phyloP scores from a whole-genome alignment of 2,329 filamentous ascomycete genomes.

The Nemania bipapillata region DNA sequence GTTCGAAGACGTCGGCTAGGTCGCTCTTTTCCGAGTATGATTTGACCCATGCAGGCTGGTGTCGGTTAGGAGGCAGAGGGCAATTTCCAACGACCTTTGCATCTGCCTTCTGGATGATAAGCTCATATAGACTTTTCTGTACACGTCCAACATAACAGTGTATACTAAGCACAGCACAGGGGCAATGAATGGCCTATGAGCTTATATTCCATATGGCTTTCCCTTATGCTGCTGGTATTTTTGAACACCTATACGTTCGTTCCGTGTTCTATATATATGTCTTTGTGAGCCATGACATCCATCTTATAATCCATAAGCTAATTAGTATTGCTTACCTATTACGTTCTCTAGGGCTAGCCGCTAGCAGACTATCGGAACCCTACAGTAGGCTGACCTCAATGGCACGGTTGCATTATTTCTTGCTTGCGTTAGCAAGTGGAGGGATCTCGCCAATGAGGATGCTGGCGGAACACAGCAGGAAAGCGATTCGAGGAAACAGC shows the following conservation, averaged over 20 bases:
- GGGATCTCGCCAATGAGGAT: slow-evolving; percentile 22
- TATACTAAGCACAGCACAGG: too few relatives aligned
- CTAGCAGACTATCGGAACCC: slow-evolving; percentile 15
- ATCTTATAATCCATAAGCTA: background rate
- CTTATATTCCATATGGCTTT: too few relatives aligned
- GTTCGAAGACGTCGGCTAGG: background rate
- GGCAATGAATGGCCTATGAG: too few relatives aligned
- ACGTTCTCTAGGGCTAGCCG: background rate
- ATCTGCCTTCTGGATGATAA: background rate
- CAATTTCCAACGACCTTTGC: background rate
- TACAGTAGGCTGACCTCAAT: slow-evolving; percentile 5
- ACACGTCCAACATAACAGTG: background rate
- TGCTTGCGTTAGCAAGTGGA: slow-evolving; percentile 13
- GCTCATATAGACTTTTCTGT: background rate
- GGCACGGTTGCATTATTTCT: slow-evolving; percentile 25
- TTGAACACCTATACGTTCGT: background rate
- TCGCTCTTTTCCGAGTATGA: background rate
- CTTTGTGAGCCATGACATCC: background rate
- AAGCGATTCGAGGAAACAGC: slow-evolving; percentile 2
- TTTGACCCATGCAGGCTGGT: background rate
- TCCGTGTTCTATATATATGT: too few relatives aligned
- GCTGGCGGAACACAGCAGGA: background rate
- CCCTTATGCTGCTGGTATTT: background rate
- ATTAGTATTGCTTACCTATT: background rate
- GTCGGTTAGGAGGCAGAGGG: background rate